Conservation (phyloP, 2,329 filamentous ascomycete genomes). For the Leptographium galeiforme region DNA sequence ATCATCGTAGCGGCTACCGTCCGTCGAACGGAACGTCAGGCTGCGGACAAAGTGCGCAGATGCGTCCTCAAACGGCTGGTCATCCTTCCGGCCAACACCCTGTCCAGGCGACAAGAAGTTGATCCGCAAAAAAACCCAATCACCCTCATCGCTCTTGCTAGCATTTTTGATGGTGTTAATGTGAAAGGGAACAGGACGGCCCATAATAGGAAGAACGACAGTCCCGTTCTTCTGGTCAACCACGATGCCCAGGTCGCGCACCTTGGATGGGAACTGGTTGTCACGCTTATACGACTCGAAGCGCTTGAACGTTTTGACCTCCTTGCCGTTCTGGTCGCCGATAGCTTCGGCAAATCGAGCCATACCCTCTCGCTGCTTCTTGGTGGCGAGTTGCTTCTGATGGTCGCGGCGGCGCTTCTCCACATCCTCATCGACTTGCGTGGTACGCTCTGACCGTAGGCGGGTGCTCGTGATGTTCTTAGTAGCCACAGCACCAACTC, state of each 20-base stretch:
- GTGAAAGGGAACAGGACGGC: slow-evolving; percentile 91
- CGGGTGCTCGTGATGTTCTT: slow-evolving; percentile 94
- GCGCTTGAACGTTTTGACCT: slow-evolving; percentile 96
- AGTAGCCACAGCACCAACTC: slow-evolving; percentile 75
- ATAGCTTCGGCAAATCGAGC: slow-evolving; percentile 77
- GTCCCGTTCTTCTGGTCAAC: slow-evolving; percentile 86
- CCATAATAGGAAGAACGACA: slow-evolving; percentile 91
- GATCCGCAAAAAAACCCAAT: slow-evolving; percentile 87
- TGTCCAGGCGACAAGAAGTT: slow-evolving; percentile 96
- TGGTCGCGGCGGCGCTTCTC: slow-evolving; percentile 80
- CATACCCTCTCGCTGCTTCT: slow-evolving; percentile 83
- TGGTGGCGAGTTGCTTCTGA: slow-evolving; percentile 74
- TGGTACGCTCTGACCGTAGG: slow-evolving; percentile 77
- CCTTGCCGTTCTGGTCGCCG: slow-evolving; percentile 72
- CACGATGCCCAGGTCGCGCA: slow-evolving; percentile 77
- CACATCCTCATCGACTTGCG: slow-evolving; percentile 77
- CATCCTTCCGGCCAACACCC: slow-evolving; percentile 91
- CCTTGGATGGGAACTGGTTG: slow-evolving; percentile 73
- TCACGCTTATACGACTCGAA: slow-evolving; percentile 99
- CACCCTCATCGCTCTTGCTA: slow-evolving; percentile 91
- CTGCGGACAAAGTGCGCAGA: slow-evolving; percentile 92
- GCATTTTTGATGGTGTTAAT: slow-evolving; percentile 98
- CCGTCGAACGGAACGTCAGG: slow-evolving; percentile 84
- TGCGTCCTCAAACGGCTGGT: slow-evolving; percentile 94
- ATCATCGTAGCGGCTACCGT: slow-evolving; percentile 77